These are phyloP conservation scores for Iberis amara DNA, from an alignment of 441 rosid genomes.

Conservation along the genomic window DNA sequence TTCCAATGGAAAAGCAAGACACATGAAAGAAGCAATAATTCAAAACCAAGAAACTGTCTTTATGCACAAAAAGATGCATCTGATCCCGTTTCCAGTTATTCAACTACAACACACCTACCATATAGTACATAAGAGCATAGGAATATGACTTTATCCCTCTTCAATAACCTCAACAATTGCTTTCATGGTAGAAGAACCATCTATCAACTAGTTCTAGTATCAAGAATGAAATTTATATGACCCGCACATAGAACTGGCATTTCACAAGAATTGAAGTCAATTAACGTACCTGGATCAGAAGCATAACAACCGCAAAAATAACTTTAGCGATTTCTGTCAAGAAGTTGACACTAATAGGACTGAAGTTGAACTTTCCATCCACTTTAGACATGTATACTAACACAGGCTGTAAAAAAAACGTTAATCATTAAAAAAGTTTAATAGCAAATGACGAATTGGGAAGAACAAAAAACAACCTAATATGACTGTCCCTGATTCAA, in stretches of 20 bases:
- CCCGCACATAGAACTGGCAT: neutral
- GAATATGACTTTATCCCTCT: too few relatives aligned
- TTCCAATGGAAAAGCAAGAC: neutral
- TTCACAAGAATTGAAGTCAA: neutral
- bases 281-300: constrained; percentile 58
- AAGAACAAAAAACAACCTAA: too few relatives aligned
- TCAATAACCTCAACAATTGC: too few relatives aligned
- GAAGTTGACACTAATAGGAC: constrained; percentile 84
- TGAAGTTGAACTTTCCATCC: constrained; percentile 78
- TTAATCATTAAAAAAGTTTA: too few relatives aligned
- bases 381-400: constrained; percentile 94
- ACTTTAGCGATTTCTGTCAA: constrained; percentile 75
- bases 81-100: too few relatives aligned
- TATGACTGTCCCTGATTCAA: too few relatives aligned
- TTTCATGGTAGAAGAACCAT: too few relatives aligned
- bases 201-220: neutral
- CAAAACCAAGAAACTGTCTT: neutral
- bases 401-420: constrained; percentile 52
- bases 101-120: too few relatives aligned
- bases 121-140: too few relatives aligned
- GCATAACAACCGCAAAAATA: constrained; percentile 80
- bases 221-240: neutral
- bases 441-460: too few relatives aligned
- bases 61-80: constrained; percentile 1
- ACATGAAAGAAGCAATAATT: neutral